These are phyloP conservation scores for Quercus bicolor DNA, from an alignment of 306 rosid species.

Conservation along the genomic window DNA sequence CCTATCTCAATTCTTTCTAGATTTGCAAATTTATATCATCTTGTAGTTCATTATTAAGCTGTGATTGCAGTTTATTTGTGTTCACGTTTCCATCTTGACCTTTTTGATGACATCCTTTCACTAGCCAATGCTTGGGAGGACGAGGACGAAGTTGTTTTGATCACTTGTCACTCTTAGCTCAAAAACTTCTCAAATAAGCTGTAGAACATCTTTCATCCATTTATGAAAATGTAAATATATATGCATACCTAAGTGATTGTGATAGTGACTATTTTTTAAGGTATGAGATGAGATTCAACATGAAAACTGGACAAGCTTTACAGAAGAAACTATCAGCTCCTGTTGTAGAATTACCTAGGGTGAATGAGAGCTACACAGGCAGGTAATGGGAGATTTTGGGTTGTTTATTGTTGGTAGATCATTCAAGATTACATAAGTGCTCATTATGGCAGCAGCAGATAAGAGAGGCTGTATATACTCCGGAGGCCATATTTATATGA, in stretches of 20 bases:
- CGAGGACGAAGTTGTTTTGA: conserved; percentile 85
- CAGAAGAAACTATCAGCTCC: conserved; percentile 73
- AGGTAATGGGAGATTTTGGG: conserved; percentile 45
- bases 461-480: not conserved
- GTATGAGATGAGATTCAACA: conserved; percentile 88
- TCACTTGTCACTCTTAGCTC: conserved; percentile 78
- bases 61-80: not conserved
- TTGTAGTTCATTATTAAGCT: not conserved
- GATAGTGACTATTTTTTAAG: conserved; percentile 37
- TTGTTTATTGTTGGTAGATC: not conserved
- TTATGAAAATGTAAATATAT: conserved; percentile 5
- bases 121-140: conserved; percentile 99
- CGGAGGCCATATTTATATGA: not conserved
- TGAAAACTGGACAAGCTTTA: conserved; percentile 70
- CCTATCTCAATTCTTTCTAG: not conserved
- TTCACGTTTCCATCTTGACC: conserved; percentile 14
- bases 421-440: not conserved
- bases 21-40: not conserved
- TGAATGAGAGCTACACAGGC: conserved; percentile 88
- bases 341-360: conserved; percentile 87
- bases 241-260: conserved; percentile 14
- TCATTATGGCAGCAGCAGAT: not conserved
- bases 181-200: conserved; percentile 69
- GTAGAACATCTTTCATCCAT: conserved; percentile 38
- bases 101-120: conserved; percentile 10